These are phyloP conservation scores for Apiospora phragmitis DNA, from an alignment of 2,329 filamentous ascomycete species.

Conservation along the genomic window DNA sequence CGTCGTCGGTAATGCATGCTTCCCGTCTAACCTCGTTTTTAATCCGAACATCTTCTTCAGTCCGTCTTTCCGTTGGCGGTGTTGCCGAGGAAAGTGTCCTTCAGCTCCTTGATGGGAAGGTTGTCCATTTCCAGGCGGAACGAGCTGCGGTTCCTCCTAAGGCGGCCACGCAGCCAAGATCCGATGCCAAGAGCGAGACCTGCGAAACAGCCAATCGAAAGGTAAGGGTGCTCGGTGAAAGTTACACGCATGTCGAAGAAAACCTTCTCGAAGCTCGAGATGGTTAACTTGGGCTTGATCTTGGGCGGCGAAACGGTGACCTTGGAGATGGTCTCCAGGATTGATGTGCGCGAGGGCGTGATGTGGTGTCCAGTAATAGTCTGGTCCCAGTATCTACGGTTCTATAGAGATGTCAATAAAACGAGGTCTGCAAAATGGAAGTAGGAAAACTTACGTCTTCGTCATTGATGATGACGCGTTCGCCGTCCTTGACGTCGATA, in stretches of 20 bases:
- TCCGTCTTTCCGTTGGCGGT: conserved; percentile 53
- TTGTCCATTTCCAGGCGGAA: conserved; percentile 61
- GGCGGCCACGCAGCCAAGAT: conserved; percentile 55
- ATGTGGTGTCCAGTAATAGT: conserved; percentile 90
- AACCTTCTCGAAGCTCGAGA: conserved; percentile 68
- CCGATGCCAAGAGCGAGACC: conserved; percentile 54
- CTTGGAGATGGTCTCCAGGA: conserved; percentile 81
- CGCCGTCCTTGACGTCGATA: conserved; percentile 82
- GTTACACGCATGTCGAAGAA: conserved; percentile 65
- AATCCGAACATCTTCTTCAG: conserved; percentile 26
- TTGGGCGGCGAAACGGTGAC: conserved; percentile 68
- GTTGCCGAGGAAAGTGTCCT: conserved; percentile 65
- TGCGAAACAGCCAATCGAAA: conserved; percentile 57
- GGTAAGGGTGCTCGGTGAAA: conserved; percentile 59
- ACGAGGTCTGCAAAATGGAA: conserved; percentile 9
- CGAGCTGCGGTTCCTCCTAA: conserved; percentile 56
- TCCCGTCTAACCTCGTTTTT: conserved; percentile 1
- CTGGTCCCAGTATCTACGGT: conserved; percentile 91
- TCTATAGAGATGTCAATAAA: conserved; percentile 54
- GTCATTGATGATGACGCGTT: conserved; percentile 94
- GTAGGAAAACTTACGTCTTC: conserved; percentile 73
- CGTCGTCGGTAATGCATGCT: neutral
- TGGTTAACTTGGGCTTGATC: conserved; percentile 77
- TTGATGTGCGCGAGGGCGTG: conserved; percentile 83
- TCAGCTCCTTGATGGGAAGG: conserved; percentile 51